Conservation (phyloP, 345 rosid species). For the Syzygium aqueum region DNA sequence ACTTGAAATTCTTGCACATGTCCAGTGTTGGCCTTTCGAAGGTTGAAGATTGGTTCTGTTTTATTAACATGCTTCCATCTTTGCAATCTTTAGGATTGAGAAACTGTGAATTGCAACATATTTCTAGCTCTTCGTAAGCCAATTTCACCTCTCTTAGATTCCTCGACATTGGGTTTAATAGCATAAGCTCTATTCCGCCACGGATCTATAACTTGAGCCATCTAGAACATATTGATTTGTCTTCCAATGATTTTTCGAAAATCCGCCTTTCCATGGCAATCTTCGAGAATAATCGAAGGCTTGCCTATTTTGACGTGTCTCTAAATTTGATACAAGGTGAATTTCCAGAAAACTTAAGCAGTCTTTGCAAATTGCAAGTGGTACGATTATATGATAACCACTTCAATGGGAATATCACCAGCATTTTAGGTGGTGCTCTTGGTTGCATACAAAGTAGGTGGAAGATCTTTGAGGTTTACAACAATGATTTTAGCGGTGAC, state of each 20-base stretch:
- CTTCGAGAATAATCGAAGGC: background rate
- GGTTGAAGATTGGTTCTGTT: background rate
- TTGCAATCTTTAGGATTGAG: background rate
- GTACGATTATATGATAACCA: background rate
- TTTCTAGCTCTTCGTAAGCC: background rate
- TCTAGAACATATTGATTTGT: background rate
- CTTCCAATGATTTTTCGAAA: background rate
- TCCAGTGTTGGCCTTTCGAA: background rate
- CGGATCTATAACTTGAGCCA: background rate
- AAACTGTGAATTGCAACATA: background rate
- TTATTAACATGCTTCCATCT: background rate
- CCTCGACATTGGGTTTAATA: background rate
- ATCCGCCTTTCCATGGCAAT: background rate
- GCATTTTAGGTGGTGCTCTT: background rate
- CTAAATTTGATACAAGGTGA: background rate
- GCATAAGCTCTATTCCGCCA: background rate
- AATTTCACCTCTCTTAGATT: background rate
- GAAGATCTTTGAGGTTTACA: background rate
- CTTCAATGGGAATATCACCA: background rate
- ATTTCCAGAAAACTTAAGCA: background rate
- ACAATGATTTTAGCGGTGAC: background rate
- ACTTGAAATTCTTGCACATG: background rate
- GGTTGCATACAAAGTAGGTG: background rate
- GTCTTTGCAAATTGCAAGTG: background rate
- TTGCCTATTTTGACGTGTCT: background rate